These are phyloP conservation scores for Bolboschoenoplectus hybrid DNA, from an alignment of 202 grass and related monocot genomes.

Conservation along the genomic window DNA sequence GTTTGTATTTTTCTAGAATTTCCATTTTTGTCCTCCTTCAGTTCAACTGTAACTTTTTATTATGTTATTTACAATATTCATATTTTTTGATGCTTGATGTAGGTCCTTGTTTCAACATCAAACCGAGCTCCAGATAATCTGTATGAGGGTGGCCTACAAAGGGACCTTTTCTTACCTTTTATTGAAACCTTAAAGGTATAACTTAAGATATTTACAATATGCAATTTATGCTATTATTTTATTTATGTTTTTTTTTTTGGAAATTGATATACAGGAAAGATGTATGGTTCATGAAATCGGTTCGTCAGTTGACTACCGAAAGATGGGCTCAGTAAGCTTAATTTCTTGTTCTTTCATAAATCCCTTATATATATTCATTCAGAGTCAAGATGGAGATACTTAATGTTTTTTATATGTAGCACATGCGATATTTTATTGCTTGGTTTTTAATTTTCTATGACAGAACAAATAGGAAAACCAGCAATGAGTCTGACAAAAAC, in stretches of 20 bases:
- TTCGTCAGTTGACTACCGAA: slow-evolving; percentile 81
- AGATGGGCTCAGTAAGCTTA: slow-evolving; percentile 80
- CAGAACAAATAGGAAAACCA: not conserved
- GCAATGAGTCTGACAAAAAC: not conserved
- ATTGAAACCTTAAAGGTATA: slow-evolving; percentile 89
- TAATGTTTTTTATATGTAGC: not conserved
- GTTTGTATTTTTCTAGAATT: slow-evolving; percentile 41
- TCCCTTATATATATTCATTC: not conserved
- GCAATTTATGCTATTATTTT: slow-evolving; percentile 17
- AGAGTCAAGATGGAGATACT: not conserved
- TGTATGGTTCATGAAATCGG: slow-evolving; percentile 81
- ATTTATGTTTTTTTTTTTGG: slow-evolving; percentile 33
- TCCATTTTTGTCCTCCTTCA: slow-evolving; percentile 34
- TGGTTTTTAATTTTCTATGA: not conserved
- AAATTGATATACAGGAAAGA: slow-evolving; percentile 60
- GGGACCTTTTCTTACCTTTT: slow-evolving; percentile 90
- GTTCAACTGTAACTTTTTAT: slow-evolving; percentile 24
- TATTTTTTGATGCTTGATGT: slow-evolving; percentile 38
- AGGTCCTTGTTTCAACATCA: slow-evolving; percentile 95
- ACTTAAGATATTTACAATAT: slow-evolving; percentile 24
- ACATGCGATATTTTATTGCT: not conserved
- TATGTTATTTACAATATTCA: slow-evolving; percentile 22
- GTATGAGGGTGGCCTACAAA: slow-evolving; percentile 94
- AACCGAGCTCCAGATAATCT: slow-evolving; percentile 90
- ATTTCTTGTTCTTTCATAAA: slow-evolving; percentile 35